Evolutionary conservation across 192 early-diverging fungal species (phyloP), one percentile per base, ranked within the genome.

Genomic region (Gigaspora rosea): DNA sequence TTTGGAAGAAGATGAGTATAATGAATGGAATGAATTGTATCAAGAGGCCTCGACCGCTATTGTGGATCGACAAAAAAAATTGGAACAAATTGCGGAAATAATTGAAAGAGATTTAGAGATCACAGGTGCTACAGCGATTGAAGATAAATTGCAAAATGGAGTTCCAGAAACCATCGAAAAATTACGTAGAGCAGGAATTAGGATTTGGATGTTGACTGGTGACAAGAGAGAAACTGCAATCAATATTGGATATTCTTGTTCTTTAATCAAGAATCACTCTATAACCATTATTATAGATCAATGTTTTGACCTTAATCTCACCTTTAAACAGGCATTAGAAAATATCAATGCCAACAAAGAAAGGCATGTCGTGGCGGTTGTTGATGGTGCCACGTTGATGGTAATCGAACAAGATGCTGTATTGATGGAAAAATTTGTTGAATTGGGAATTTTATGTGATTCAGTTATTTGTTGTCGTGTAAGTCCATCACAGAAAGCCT

Each of bases 171-270:
- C 93, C 7, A 95, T 97, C 46, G 86, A 89, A 76, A 89, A 87
- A 64, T 85, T 97, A 41, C 88, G 91, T 0, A 80, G 85, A 6
- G 95, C 94, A 0, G 92, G 92, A 50, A 92, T 97, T 57, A 88
- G 89, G 49, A 83, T 97, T 47, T 97, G 95, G 95, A 93, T 97
- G 88, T 82, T 97, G 81, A 97, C 95, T 0, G 95, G 95, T 41
- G 95, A 97, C 79, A 96, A 95, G 81, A 86, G 90, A 22, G 95
- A 97, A 77, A 97, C 95, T 0, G 95, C 95, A 1, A 91, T 97
- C 73, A 97, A 97, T 75, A 96, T 97, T 84, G 94, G 91, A 15
- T 89, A 92, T 62, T 91, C 95, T 0, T 94, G 91, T 51, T 85
- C 89, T 3, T 81, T 96, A 51, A 83, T 92, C 36, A 85, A 87